Evolutionary conservation across 305 asterid species (phyloP).

Genomic region (Ruellia speciosa): DNA sequence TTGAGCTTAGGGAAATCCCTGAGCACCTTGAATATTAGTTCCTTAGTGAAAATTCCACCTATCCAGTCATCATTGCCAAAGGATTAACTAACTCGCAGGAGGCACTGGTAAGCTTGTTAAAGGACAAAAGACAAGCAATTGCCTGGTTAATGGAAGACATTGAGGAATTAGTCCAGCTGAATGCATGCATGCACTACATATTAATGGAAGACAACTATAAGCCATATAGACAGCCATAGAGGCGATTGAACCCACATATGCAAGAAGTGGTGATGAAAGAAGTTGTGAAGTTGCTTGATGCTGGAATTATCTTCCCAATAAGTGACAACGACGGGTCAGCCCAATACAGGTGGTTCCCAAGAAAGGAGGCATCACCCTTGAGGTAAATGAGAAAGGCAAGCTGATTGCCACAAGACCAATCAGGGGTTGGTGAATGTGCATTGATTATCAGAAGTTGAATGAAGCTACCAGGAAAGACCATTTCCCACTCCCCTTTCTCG

Average conservation of each 20-base stretch:
- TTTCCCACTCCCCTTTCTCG: not conserved
- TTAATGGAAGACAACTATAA: too few relatives aligned
- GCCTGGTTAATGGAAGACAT: too few relatives aligned
- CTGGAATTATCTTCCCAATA: not conserved
- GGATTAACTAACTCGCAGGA: too few relatives aligned
- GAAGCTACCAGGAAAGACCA: not conserved
- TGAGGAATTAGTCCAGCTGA: too few relatives aligned
- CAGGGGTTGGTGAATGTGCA: not conserved
- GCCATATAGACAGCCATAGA: not conserved
- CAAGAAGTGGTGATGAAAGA: not conserved
- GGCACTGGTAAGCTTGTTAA: too few relatives aligned
- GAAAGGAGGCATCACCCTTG: not conserved
- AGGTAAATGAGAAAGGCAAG: not conserved
- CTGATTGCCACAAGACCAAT: not conserved
- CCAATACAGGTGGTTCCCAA: not conserved
- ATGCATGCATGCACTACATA: too few relatives aligned
- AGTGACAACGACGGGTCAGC: not conserved
- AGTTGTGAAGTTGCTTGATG: not conserved
- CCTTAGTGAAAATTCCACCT: too few relatives aligned
- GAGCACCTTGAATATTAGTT: too few relatives aligned
- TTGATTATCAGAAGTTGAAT: not conserved
- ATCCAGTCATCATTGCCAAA: too few relatives aligned
- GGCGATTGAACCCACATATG: constrained; percentile 2
- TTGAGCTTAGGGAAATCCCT: too few relatives aligned
- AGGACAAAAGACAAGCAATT: too few relatives aligned